Conservation (phyloP, 495 filamentous ascomycete genomes). For the Xylaria cubensis region DNA sequence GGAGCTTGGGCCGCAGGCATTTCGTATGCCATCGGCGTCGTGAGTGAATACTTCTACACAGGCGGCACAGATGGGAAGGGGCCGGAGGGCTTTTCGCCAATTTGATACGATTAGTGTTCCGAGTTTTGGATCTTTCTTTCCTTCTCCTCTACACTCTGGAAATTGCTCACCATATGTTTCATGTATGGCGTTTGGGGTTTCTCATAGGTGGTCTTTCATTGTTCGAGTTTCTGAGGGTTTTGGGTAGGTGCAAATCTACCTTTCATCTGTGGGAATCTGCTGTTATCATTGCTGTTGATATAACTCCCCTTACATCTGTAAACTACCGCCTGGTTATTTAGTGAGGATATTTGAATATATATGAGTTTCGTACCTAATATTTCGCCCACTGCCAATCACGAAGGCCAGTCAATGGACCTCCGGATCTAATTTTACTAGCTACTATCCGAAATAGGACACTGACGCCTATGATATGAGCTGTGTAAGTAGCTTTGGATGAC, state of each 20-base stretch:
- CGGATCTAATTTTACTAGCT: neutral
- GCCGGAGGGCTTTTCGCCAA: slow-evolving; percentile 55
- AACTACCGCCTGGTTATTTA: neutral
- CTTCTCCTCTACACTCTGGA: neutral
- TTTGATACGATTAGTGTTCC: slow-evolving; percentile 15
- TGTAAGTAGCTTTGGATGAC: neutral
- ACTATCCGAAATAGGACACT: too few species aligned
- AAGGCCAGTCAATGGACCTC: too few species aligned
- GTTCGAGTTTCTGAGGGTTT: neutral
- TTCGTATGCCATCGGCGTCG: slow-evolving; percentile 73
- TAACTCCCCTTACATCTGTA: slow-evolving; percentile 11
- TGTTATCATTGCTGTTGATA: neutral
- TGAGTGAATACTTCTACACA: slow-evolving; percentile 68
- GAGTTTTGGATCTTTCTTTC: neutral
- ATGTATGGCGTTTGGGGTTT: slow-evolving; percentile 17
- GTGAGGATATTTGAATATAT: neutral
- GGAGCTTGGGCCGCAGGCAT: slow-evolving; percentile 65
- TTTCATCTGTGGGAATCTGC: neutral
- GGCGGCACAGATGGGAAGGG: slow-evolving; percentile 62
- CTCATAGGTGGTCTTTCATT: neutral
- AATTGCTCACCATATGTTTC: neutral
- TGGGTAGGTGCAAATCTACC: neutral
- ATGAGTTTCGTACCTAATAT: neutral
- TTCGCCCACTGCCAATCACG: neutral
- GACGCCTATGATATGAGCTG: neutral